Evolutionary conservation across 148 eudicot genomes (phyloP).

Genomic region (Pharnaceum exiguum): DNA sequence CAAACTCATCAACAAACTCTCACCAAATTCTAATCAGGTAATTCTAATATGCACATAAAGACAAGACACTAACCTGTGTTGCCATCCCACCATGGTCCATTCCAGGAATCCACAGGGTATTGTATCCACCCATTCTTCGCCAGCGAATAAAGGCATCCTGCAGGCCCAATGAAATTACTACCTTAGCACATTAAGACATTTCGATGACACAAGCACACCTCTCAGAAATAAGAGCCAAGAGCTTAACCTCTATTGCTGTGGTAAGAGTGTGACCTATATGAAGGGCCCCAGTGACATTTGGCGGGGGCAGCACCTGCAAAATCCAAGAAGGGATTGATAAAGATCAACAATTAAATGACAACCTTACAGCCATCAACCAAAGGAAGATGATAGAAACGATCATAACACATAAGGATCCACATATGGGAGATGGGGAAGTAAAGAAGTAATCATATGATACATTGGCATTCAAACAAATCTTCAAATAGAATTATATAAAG

Average conservation of each 20-base stretch:
- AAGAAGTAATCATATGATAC: too few species aligned
- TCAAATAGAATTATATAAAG: too few species aligned
- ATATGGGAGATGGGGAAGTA: too few species aligned
- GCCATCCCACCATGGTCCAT: constrained; percentile 99
- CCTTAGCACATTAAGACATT: not conserved
- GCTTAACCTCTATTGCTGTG: constrained; percentile 68
- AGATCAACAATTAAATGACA: not conserved
- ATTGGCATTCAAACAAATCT: too few species aligned
- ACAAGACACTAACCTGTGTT: constrained; percentile 62
- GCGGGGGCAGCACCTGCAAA: constrained; percentile 92
- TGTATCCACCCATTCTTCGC: constrained; percentile 91
- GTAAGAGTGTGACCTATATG: constrained; percentile 98
- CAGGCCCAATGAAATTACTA: too few species aligned
- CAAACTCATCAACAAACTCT: not conserved
- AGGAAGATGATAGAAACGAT: too few species aligned
- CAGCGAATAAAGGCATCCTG: constrained; percentile 94
- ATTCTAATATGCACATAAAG: constrained; percentile 5
- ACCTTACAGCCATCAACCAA: not conserved
- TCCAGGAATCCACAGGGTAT: constrained; percentile 97
- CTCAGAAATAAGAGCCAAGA: constrained; percentile 1
- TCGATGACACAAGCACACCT: not conserved
- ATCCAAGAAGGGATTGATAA: not conserved
- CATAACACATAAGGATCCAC: not conserved
- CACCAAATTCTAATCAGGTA: not conserved
- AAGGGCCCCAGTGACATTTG: constrained; percentile 97